phyloP scores from a whole-genome alignment of 148 eudicot genomes.

The Gaultheria prostrata region DNA sequence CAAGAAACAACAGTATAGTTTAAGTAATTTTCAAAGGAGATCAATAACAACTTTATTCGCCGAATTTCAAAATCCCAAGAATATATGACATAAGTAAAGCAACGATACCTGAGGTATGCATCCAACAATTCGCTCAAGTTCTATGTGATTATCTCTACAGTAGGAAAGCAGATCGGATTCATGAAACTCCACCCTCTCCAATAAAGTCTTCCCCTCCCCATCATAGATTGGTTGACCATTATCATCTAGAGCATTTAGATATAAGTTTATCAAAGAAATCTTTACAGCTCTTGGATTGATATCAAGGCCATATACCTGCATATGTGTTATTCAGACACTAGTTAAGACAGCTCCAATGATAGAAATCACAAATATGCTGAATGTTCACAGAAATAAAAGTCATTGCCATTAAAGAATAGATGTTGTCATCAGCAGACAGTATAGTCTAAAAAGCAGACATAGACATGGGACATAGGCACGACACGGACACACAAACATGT shows the following conservation, averaged over 20 bases:
- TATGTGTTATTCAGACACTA: background rate
- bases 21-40: background rate
- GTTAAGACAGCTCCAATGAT: background rate
- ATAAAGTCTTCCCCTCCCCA: slow-evolving; percentile 77
- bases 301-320: slow-evolving; percentile 95
- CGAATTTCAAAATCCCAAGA: background rate
- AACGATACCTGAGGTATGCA: slow-evolving; percentile 90
- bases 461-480: too few species aligned
- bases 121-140: slow-evolving; percentile 95
- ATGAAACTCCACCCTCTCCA: slow-evolving; percentile 91
- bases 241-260: slow-evolving; percentile 91
- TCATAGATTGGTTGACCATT: slow-evolving; percentile 82
- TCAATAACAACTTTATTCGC: background rate
- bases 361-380: slow-evolving; percentile 1
- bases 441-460: too few species aligned
- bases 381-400: background rate
- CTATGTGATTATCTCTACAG: slow-evolving; percentile 76
- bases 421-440: background rate
- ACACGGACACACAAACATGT: too few species aligned
- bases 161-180: slow-evolving; percentile 89
- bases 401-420: background rate
- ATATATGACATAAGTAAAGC: background rate
- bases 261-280: slow-evolving; percentile 93
- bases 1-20: background rate
- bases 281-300: slow-evolving; percentile 96